phyloP scores from a whole-genome alignment of 345 rosid species.

The Eucalyptus cladocalyx region DNA sequence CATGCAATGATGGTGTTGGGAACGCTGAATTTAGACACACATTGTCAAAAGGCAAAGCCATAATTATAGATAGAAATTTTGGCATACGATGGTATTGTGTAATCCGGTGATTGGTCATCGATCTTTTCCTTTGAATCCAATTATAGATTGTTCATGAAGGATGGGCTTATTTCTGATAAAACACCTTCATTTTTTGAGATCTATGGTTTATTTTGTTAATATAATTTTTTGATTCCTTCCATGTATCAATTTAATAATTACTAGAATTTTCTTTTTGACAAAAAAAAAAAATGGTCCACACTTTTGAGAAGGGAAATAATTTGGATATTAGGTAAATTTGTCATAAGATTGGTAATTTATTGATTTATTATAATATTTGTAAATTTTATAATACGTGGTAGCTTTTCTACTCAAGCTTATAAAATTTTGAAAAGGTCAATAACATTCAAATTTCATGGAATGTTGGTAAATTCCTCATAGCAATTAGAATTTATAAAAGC shows the following conservation, averaged over 20 bases:
- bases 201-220: too few relatives aligned
- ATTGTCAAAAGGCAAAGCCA: neutral
- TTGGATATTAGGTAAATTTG: neutral
- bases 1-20: too few relatives aligned
- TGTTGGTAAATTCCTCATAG: neutral
- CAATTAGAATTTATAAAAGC: neutral
- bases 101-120: accelerated
- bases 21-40: accelerated
- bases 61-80: too few relatives aligned
- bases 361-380: neutral
- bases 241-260: accelerated
- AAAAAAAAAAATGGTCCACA: neutral
- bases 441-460: neutral
- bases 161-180: too few relatives aligned
- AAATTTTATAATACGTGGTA: neutral
- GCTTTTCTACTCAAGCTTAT: neutral
- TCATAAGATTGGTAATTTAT: neutral
- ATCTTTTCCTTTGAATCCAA: accelerated
- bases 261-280: too few relatives aligned
- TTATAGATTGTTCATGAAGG: too few relatives aligned
- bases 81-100: accelerated
- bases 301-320: neutral
- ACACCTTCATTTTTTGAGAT: too few relatives aligned
- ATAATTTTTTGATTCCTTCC: too few relatives aligned
- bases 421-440: neutral